phyloP scores from a whole-genome alignment of 108 stramenopile species.

The Seminavis robusta region DNA sequence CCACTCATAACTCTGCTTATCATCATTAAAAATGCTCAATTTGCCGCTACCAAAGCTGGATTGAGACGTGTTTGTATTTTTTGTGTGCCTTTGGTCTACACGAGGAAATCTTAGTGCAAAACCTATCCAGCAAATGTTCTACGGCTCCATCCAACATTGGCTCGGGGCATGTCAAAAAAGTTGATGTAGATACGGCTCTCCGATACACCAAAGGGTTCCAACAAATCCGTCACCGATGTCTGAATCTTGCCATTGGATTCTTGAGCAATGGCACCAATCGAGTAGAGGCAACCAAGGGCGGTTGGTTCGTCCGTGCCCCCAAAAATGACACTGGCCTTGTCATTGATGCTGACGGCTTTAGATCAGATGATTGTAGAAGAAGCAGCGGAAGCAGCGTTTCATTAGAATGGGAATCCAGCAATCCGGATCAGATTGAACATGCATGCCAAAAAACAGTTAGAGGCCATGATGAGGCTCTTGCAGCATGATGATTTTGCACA shows the following conservation, averaged over 20 bases:
- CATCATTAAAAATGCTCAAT: too few species aligned
- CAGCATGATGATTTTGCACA: not conserved
- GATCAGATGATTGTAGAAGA: too few species aligned
- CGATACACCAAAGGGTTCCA: conserved; percentile 52
- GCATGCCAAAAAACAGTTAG: not conserved
- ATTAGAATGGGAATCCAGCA: too few species aligned
- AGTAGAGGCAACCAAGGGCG: conserved; percentile 69
- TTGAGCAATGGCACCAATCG: conserved; percentile 65
- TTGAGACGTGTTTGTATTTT: too few species aligned
- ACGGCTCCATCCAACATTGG: conserved; percentile 77
- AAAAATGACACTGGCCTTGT: conserved; percentile 72
- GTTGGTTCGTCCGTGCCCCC: conserved; percentile 67
- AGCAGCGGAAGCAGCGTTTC: too few species aligned
- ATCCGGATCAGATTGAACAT: not conserved
- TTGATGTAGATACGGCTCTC: conserved; percentile 78
- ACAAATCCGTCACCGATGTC: conserved; percentile 60
- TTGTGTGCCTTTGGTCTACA: too few species aligned
- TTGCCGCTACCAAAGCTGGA: too few species aligned
- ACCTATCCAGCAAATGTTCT: conserved; percentile 79
- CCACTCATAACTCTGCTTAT: too few species aligned
- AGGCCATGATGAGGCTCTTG: not conserved
- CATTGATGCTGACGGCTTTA: conserved; percentile 63
- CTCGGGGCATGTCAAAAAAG: conserved; percentile 80
- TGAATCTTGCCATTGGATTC: conserved; percentile 69
- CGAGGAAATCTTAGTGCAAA: too few species aligned